A percentile compares a stretch with the other conserved stretches of the same genome.
Conservation (phyloP, 2,329 filamentous ascomycete genomes). For the Fusarium anguioides region DNA sequence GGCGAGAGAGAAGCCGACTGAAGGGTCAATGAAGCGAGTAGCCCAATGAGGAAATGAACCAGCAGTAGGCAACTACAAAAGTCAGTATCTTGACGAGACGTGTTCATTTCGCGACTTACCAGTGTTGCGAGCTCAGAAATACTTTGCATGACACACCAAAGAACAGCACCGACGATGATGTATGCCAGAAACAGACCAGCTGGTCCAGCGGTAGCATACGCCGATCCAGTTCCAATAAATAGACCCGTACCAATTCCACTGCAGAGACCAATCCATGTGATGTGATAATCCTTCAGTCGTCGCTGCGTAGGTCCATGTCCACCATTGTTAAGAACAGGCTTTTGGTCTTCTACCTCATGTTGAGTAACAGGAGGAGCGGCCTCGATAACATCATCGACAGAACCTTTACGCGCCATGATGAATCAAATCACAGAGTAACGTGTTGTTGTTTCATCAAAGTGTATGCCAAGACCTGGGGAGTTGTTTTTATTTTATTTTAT, state of each 20-base stretch:
- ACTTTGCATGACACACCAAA: conserved; percentile 44
- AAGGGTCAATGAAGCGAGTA: conserved; percentile 42
- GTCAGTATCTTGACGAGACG: background rate
- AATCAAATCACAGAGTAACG: background rate
- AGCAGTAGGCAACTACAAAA: conserved; percentile 35
- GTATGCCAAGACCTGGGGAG: background rate
- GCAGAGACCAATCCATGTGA: conserved; percentile 43
- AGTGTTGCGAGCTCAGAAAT: conserved; percentile 41
- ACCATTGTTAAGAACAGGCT: conserved; percentile 39
- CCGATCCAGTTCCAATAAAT: conserved; percentile 42
- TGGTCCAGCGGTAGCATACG: conserved; percentile 40
- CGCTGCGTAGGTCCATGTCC: conserved; percentile 40
- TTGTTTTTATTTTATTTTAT: background rate
- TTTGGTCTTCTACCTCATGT: conserved; percentile 8
- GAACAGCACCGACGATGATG: conserved; percentile 35
- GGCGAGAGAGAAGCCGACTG: conserved; percentile 39
- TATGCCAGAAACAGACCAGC: conserved; percentile 41
- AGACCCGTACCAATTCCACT: conserved; percentile 42
- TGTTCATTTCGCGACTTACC: background rate
- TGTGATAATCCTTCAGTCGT: conserved; percentile 38
- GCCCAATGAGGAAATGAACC: conserved; percentile 44
- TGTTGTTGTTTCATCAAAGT: too few species aligned
- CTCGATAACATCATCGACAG: conserved; percentile 20
- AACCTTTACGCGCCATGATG: conserved; percentile 9
- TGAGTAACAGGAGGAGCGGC: conserved; percentile 1